Base-by-base conservation (phyloP, 345 rosid species). In the Gossypium australe region DNA sequence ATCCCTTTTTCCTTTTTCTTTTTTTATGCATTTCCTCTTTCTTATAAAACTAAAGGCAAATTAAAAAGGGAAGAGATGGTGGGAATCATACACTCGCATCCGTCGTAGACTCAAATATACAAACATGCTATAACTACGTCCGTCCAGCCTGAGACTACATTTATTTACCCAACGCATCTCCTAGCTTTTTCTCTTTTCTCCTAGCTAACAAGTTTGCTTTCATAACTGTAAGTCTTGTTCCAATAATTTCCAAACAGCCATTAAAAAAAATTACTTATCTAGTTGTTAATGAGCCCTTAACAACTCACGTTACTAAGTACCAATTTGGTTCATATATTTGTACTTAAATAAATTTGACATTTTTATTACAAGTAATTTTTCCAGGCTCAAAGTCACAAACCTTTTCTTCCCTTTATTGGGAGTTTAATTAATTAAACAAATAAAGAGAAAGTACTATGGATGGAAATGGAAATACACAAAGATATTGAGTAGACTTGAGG, bases 201-300 rank as follows among this genome's bases (percentile, higher is more conserved):
- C 57, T 53, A 51, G 11, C 45, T 53, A 70, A 34, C 74, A 70
- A 53, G 59, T 70, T 34, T 52, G 45, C 74, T 70, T 68, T 34
- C 17, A 34, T 22, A 11, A 34, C 48, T 70, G 60, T 34, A 29
- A 29, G n/a, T 48, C 20, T 49, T 27, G 43, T 3, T 14, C 20
- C 14, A 56, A 13, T n/a, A 34, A 65, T 71, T 71, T 18, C 27
- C 63, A 52, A 53, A 49, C 53, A 5, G 7, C 41, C 41, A 34
- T 34, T 34, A 34, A 34, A 34, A 34, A 34, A 34, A 34, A 0
- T 34, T 34, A 34, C 41, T 34, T 5, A 34, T 34, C 41, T 34
- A 34, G 7, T 34, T 34, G 41, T 34, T 34, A 34, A 5, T 5
- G 1, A 34, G 7, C 41, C 7, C 41, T 34, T 34, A 34, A 34